Conservation (phyloP, 495 filamentous ascomycete genomes). For the Glonium stellatum region DNA sequence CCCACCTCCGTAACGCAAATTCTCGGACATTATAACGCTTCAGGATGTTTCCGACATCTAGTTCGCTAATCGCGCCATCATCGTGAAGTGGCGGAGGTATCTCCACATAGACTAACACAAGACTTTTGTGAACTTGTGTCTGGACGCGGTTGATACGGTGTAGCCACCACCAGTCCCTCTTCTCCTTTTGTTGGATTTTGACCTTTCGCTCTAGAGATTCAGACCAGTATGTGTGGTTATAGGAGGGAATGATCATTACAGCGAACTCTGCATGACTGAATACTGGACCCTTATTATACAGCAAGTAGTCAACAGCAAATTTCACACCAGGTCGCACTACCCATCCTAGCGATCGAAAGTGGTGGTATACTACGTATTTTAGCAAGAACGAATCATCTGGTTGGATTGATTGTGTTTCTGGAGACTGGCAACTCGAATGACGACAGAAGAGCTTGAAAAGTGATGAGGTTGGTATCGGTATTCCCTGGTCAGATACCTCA, state of each 20-base stretch:
- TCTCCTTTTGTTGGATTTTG: constrained; percentile 43
- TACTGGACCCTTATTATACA: constrained; percentile 91
- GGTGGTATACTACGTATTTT: constrained; percentile 85
- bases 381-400: constrained; percentile 76
- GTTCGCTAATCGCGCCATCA: constrained; percentile 15
- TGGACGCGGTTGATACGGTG: constrained; percentile 90
- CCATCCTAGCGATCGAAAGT: constrained; percentile 95
- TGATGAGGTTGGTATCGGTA: constrained; percentile 25
- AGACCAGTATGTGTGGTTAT: constrained; percentile 66
- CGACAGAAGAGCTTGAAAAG: constrained; percentile 35
- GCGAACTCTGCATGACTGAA: constrained; percentile 94
- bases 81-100: constrained; percentile 60
- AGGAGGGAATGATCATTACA: constrained; percentile 74
- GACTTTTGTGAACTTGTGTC: constrained; percentile 75
- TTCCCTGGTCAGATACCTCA: constrained; percentile 51
- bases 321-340: constrained; percentile 91
- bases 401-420: constrained; percentile 34
- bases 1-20: constrained; percentile 72
- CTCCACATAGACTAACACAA: constrained; percentile 86
- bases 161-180: constrained; percentile 80
- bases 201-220: constrained; percentile 42
- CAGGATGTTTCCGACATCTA: constrained; percentile 57
- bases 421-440: constrained; percentile 36
- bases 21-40: constrained; percentile 74
- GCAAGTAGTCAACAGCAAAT: constrained; percentile 85